Conservation (phyloP, 2,329 filamentous ascomycete genomes). For the Neoascochyta sp. region DNA sequence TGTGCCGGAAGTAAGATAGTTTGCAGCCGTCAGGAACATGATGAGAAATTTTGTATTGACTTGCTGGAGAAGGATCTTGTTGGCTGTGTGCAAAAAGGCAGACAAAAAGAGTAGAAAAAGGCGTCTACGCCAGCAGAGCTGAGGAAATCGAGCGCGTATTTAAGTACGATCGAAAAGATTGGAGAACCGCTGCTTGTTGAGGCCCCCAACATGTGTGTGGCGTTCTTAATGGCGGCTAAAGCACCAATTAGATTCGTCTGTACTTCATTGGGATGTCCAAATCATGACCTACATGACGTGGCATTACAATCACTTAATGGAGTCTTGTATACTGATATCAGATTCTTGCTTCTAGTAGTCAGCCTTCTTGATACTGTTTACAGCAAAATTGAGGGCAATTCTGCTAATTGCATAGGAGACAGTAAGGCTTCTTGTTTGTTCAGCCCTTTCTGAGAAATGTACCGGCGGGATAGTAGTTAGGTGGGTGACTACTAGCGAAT, state of each 20-base stretch:
- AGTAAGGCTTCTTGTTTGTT: too few relatives aligned
- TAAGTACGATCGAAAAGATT: too few relatives aligned
- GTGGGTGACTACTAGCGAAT: too few relatives aligned
- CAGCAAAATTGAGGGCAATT: background rate
- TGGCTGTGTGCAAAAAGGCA: too few relatives aligned
- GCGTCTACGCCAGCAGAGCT: too few relatives aligned
- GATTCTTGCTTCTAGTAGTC: background rate
- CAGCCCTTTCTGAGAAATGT: too few relatives aligned
- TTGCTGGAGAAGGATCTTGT: conserved; percentile 2
- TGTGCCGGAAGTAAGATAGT: conserved; percentile 2
- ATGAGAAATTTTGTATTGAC: conserved; percentile 3
- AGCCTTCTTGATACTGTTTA: background rate
- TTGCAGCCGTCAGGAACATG: conserved; percentile 2
- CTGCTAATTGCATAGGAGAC: background rate
- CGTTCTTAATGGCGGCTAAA: background rate
- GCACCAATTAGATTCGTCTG: background rate
- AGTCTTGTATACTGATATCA: background rate
- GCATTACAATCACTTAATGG: background rate
- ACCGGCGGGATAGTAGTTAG: too few relatives aligned
- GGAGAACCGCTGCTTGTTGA: background rate
- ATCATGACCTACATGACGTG: background rate
- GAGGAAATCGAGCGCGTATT: too few relatives aligned
- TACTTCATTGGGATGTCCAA: background rate
- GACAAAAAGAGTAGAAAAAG: too few relatives aligned
- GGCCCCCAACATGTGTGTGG: background rate